Evolutionary conservation across 1,284 basidiomycete genomes (phyloP), one percentile per base, ranked within the genome.

Genomic region (Pisolithus thermaeus): DNA sequence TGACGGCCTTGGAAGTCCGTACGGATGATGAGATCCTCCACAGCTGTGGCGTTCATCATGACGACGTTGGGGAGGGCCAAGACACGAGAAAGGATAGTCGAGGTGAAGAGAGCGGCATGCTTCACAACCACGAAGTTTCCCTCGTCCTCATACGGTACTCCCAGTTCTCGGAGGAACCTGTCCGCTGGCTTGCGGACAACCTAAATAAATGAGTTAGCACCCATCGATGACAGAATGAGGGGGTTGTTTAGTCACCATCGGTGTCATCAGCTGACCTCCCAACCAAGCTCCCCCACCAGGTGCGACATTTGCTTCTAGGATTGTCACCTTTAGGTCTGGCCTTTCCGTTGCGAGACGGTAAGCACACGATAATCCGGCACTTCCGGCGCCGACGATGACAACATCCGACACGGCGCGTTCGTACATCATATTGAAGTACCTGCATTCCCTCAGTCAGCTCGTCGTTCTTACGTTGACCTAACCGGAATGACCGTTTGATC

Each of bases 271-370:
- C 69, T 92, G 89, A 1, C 89, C 90, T 36, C 87, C 86, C 44
- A 89, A 77, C 87, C 87, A 89, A 20, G 84, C 85, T 46, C 87
- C 83, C 53, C 84, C 84, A 46, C 88, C 85, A n/a, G 90, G 90
- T 1, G 89, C 83, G 23, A 92, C 90, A 57, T 79, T 83, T 9
- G 90, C 88, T 69, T 92, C 90, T 58, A 92, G 72, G 63, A 92
- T 89, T 23, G 90, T 90, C 60, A 92, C 76, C 59, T 84, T 86
- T 52, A 90, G 70, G 70, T 92, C 85, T 12, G 90, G 89, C 12
- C 86, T 80, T 50, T 68, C 75, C 52, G 73, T 84, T 14, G 77
- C 83, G 47, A 91, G 77, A 54, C 81, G 79, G 70, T 90, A 91
- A 22, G 88, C 90, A 61, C 85, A 90, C 8, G 84, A 86, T 42